Evolutionary conservation across 805 yeast genomes (phyloP), one percentile per base, ranked within the genome.

Genomic region (Myxozyma udenii): DNA sequence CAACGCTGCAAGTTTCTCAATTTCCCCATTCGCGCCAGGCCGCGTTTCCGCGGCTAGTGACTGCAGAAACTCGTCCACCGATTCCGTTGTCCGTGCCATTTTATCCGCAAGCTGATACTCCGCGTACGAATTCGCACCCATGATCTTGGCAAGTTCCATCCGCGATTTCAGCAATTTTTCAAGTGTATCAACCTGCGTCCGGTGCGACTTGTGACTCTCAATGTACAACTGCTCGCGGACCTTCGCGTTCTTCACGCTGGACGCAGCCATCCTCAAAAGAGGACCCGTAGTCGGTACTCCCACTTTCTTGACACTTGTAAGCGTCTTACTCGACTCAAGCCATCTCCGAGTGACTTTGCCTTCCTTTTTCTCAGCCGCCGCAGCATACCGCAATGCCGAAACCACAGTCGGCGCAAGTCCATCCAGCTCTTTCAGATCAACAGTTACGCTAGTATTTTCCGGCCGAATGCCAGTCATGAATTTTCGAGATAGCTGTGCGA

Each of bases 91-190:
- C 55, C 81, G 81, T 6, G 95, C 95, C 95, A 93, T 87, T 66
- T 93, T 93, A 55, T 88, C 95, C 54, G 80, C 81, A 30, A 93
- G 71, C 64, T 87, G 95, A 64, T 93, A 90, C 36, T 84, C 83
- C 0, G 91, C 80, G 68, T 73, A 93, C 32, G 85, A 81, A 21
- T 70, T 61, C 63, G 79, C 79, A 0, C 95, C 91, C 71, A 91
- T 73, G 69, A 87, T 73, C 41, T 74, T 74, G 0, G 98, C 89
- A 32, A 93, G 69, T 1, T 79, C 71, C 2, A 85, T 85, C 50
- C 98, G 73, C 55, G 80, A 77, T 48, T 76, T 75, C 30, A 91
- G 66, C 57, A 93, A 72, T 28, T 72, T 71, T 42, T 79, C 80
- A 47, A 93, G 70, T 4, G 78, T 68, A 1, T 68, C 65, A 1